Base-by-base conservation (phyloP, 1,284 basidiomycete species). In the Microbotryum intermedium region DNA sequence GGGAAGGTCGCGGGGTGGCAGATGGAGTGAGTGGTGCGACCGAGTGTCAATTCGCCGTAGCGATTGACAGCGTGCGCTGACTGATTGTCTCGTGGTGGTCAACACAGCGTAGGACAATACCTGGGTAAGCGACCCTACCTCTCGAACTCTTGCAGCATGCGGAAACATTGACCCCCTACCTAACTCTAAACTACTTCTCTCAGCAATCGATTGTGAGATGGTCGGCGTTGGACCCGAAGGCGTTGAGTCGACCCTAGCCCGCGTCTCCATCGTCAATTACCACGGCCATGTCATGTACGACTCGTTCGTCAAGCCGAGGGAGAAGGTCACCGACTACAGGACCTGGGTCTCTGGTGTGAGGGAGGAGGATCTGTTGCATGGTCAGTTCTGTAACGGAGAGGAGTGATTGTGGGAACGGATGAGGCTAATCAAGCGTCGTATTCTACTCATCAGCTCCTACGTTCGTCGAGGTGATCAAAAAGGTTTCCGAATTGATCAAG, bases 191-290 rank as follows among this genome's bases (percentile, higher is more conserved):
- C 18, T 2, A 2, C 3, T 20, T 1, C 21, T 2, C n/a, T 23
- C 54, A 65, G 85, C 90, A 0, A 78, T 97, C 48, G 93, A 97
- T 74, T 97, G 93, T 70, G 93, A 98, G 76, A 97, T 98, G 93
- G 94, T 98, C 4, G 93, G 93, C 1, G 83, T 97, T 7, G 92
- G 93, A 0, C 80, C 84, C 10, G 80, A 86, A 34, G 92, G 90
- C 11, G 66, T 81, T 2, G 83, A 95, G 72, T 91, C 87, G 0
- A 85, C 86, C 0, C 79, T 97, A 2, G 94, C 94, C 1, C 85
- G 93, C 48, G 90, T 97, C 57, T 90, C 87, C 50, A 75, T 97
- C 47, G 91, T 97, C 61, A 95, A 97, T 74, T 95, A 84, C 73
- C 80, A 91, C 70, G 94, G 94, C 0, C 83, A 80, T 7, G 78